Conservation (phyloP, 495 filamentous ascomycete genomes). For the Bacidia gigantensis region DNA sequence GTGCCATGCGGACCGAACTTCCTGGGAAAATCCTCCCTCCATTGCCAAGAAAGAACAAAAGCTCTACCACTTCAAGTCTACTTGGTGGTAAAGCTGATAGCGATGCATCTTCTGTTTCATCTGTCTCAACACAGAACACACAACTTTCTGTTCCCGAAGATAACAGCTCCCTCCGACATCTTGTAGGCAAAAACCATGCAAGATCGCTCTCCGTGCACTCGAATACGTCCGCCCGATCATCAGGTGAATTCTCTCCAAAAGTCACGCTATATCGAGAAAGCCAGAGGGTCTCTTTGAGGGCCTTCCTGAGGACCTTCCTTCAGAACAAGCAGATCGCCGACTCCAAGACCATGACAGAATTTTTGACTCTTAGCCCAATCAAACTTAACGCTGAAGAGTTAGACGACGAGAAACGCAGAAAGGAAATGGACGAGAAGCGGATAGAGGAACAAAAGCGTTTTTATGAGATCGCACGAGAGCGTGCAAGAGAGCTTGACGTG, state of each 20-base stretch:
- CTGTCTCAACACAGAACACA: conserved; percentile 48
- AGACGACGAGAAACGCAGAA: conserved; percentile 62
- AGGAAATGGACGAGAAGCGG: conserved; percentile 71
- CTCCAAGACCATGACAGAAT: conserved; percentile 68
- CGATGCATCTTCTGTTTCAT: conserved; percentile 65
- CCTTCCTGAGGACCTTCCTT: conserved; percentile 71
- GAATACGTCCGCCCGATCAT: conserved; percentile 35
- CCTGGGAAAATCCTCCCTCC: conserved; percentile 83
- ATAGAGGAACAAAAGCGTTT: conserved; percentile 86
- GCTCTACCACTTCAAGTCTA: conserved; percentile 46
- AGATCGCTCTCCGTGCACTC: conserved; percentile 30
- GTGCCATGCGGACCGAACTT: conserved; percentile 65
- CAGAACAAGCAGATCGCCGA: conserved; percentile 72
- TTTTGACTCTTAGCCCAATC: conserved; percentile 57
- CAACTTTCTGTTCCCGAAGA: conserved; percentile 25
- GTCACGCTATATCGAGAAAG: conserved; percentile 67
- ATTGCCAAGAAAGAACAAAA: conserved; percentile 81
- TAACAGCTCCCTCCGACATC: conserved; percentile 26
- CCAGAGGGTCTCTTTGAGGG: conserved; percentile 81
- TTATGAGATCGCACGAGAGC: conserved; percentile 85
- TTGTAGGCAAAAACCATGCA: conserved; percentile 19
- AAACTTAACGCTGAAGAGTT: conserved; percentile 66
- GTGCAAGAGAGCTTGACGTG: conserved; percentile 83
- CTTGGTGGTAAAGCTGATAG: conserved; percentile 38
- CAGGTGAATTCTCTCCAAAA: conserved; percentile 30